phyloP scores from a whole-genome alignment of 2,329 filamentous ascomycete species.

The Clarireedia hainanense region DNA sequence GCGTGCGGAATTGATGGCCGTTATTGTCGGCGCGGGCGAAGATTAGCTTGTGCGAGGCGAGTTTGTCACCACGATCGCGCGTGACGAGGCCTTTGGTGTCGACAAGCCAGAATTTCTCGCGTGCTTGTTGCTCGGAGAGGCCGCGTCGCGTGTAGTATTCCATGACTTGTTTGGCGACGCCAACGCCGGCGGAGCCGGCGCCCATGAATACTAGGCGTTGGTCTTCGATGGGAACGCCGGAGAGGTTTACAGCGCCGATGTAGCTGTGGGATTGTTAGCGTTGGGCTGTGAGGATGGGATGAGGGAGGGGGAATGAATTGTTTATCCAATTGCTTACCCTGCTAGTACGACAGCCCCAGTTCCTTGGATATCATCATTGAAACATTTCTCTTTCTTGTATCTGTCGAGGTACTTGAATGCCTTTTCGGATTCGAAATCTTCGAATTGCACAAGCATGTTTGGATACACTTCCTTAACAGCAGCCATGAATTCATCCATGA shows the following conservation, averaged over 20 bases:
- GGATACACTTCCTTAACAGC: constrained; percentile 69
- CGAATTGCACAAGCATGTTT: constrained; percentile 75
- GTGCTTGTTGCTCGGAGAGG: constrained; percentile 77
- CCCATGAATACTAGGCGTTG: constrained; percentile 95
- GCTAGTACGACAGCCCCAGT: constrained; percentile 91
- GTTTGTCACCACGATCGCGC: constrained; percentile 81
- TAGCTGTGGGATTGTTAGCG: constrained; percentile 35
- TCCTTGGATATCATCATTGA: constrained; percentile 98
- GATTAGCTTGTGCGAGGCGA: constrained; percentile 82
- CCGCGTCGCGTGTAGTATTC: constrained; percentile 94
- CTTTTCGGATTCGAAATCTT: constrained; percentile 89
- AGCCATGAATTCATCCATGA: constrained; percentile 96
- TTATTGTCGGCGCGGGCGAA: constrained; percentile 58
- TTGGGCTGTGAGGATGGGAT: neutral
- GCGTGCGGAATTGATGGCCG: constrained; percentile 63
- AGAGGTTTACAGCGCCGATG: constrained; percentile 71
- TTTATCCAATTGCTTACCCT: constrained; percentile 43
- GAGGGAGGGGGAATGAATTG: too few species aligned
- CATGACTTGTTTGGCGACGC: constrained; percentile 95
- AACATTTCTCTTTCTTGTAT: constrained; percentile 90
- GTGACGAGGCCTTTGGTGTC: constrained; percentile 96
- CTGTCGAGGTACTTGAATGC: constrained; percentile 89
- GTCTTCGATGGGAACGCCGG: constrained; percentile 76
- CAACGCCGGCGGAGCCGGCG: constrained; percentile 89
- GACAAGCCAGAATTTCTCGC: constrained; percentile 92